Percentiles rank a stretch among this genome's conserved stretches.
These are phyloP conservation scores for Dothistroma septosporum DNA, from an alignment of 2,329 filamentous ascomycete species.

Conservation along the genomic window DNA sequence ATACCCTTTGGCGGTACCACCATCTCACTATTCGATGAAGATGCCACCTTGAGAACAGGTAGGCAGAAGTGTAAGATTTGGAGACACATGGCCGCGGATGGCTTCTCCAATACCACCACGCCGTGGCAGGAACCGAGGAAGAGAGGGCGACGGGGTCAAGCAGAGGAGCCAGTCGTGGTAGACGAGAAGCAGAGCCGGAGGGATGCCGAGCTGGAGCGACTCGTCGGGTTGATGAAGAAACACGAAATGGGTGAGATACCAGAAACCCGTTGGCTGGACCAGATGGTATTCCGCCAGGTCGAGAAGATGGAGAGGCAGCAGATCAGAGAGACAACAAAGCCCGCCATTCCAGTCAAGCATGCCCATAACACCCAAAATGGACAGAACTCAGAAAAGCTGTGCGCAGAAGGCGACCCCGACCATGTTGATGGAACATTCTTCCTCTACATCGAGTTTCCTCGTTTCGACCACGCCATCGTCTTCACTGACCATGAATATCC, in stretches of 20 bases:
- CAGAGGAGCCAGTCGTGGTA: slow-evolving; percentile 59
- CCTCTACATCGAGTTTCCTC: slow-evolving; percentile 84
- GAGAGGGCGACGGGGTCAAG: slow-evolving; percentile 45
- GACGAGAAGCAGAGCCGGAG: slow-evolving; percentile 33
- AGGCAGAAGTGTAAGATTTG: slow-evolving; percentile 87
- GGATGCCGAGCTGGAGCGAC: slow-evolving; percentile 73
- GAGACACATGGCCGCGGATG: slow-evolving; percentile 78
- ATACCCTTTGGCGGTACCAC: slow-evolving; percentile 94
- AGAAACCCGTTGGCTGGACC: slow-evolving; percentile 90
- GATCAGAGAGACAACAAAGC: slow-evolving; percentile 36
- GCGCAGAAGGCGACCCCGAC: slow-evolving; percentile 38
- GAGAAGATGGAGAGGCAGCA: slow-evolving; percentile 59
- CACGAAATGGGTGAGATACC: slow-evolving; percentile 97
- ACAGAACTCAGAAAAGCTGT: slow-evolving; percentile 10
- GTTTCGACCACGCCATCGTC: slow-evolving; percentile 92
- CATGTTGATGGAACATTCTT: slow-evolving; percentile 65
- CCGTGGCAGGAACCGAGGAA: slow-evolving; percentile 62
- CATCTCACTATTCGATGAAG: slow-evolving; percentile 82
- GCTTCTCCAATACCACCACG: slow-evolving; percentile 73
- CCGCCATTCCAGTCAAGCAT: slow-evolving; percentile 5
- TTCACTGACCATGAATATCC: slow-evolving; percentile 93
- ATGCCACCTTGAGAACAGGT: slow-evolving; percentile 87
- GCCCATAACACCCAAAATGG: slow-evolving; percentile 10
- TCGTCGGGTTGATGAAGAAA: slow-evolving; percentile 90
- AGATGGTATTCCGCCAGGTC: slow-evolving; percentile 84